phyloP scores from a whole-genome alignment of 768 basidiomycete genomes.

The Infundibulicybe gibba region DNA sequence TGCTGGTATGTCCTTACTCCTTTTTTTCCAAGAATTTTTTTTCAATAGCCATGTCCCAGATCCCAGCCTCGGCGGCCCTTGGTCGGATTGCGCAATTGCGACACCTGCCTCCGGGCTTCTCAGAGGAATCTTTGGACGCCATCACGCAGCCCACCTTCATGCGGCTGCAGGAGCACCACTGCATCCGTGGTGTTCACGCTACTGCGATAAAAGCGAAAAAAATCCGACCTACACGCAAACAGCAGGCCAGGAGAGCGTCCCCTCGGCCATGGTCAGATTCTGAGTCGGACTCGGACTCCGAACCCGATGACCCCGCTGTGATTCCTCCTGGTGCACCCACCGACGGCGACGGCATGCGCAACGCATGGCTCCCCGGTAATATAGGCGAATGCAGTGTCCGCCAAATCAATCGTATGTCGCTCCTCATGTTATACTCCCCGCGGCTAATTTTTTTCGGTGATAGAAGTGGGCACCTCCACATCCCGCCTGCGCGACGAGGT shows the following conservation, averaged over 20 bases:
- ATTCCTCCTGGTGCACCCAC: constrained; percentile 3
- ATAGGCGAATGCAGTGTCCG: constrained; percentile 2
- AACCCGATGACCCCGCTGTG: background rate
- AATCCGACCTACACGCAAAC: background rate
- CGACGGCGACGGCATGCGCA: constrained; percentile 31
- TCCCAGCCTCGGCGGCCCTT: constrained; percentile 14
- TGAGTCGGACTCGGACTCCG: too few relatives aligned
- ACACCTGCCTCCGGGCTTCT: constrained; percentile 8
- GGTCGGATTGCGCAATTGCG: constrained; percentile 7
- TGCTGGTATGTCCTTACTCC: constrained; percentile 41
- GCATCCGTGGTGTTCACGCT: constrained; percentile 13
- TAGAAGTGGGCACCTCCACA: constrained; percentile 5
- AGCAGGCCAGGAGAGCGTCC: too few relatives aligned
- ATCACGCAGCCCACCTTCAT: constrained; percentile 53
- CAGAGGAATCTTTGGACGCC: constrained; percentile 28
- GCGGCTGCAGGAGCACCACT: constrained; percentile 53
- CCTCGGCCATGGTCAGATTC: too few relatives aligned
- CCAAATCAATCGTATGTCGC: too few relatives aligned
- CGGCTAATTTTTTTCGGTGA: constrained; percentile 7
- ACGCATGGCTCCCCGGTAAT: constrained; percentile 37
- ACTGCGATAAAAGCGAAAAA: too few relatives aligned
- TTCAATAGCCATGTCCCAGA: constrained; percentile 11
- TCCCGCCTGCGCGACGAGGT: background rate
- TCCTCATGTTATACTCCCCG: background rate
- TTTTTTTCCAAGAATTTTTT: constrained; percentile 1